Evolutionary conservation across 176 grass and related monocot genomes (phyloP), one percentile per base, ranked within the genome.

Genomic region (Stipa capillata): DNA sequence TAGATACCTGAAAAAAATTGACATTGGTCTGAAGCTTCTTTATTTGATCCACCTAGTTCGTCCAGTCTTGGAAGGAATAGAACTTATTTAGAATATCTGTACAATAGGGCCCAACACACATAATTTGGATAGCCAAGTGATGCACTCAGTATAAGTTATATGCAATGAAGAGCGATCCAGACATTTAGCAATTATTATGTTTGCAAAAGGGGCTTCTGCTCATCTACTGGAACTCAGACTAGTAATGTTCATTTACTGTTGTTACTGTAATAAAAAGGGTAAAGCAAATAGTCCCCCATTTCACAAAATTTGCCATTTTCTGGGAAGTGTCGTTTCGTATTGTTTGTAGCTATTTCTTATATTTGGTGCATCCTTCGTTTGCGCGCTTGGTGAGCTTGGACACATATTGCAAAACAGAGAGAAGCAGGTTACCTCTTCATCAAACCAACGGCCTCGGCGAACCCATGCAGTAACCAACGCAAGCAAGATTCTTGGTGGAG

Each of bases 391-490:
- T 61, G 6, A 17, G 58, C 14, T 60, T 2, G 6, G 29, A 61
- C 29, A 61, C 29, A 61, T 61, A 61, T 33, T 61, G 28, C 27
- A 69, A 17, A 69, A 69, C 21, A 70, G 16, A 73, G 55, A 48
- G 25, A 87, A 72, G 41, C 16, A 53, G 6, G 34, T 21, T 89
- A 99, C 97, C 87, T 99, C 85, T 54, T 93, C 97, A 63, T 99
- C 97, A 56, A 99, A 99, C 97, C 97, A 99, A 72, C 97, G 86
- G 23, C 97, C 97, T 80, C 88, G 86, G 41, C 90, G 97, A 84
- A 99, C 88, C 97, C 97, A 99, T 76, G 97, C 90, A 76, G 84
- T 99, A 69, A 99, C 92, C 79, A 99, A 82, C 35, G 92, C 92
- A 66, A 99, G 92, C 75, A 99, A 91, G 76, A 99, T 99, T 35